Percentiles rank a stretch among this genome's conserved stretches.
phyloP scores from a whole-genome alignment of 176 grass and related monocot species.

The Aegilops speltoides region DNA sequence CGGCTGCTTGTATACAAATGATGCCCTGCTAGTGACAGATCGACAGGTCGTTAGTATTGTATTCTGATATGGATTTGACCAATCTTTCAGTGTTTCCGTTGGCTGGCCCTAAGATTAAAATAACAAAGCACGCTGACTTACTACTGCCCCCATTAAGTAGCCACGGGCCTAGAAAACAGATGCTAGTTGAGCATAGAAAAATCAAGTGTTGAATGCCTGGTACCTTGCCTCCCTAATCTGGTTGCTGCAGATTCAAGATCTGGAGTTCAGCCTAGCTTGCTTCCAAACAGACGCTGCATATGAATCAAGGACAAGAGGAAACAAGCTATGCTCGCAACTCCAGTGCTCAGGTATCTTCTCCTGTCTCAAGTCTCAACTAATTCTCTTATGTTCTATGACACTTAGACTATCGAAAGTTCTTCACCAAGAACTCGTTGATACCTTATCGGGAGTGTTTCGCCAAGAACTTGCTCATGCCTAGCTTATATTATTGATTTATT shows the following conservation, averaged over 20 bases:
- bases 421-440: too few relatives aligned
- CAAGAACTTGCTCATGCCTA: too few relatives aligned
- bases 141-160: not conserved
- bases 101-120: not conserved
- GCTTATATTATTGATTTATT: not conserved
- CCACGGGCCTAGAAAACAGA: not conserved
- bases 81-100: not conserved
- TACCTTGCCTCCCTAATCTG: not conserved
- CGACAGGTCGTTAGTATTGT: not conserved
- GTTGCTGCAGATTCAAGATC: not conserved
- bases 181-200: not conserved
- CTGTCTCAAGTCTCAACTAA: not conserved
- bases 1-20: not conserved
- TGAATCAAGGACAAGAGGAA: slow-evolving; percentile 7
- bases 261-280: not conserved
- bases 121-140: too few relatives aligned
- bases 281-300: not conserved
- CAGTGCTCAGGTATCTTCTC: not conserved
- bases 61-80: not conserved
- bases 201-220: not conserved
- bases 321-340: slow-evolving; percentile 8
- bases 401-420: not conserved
- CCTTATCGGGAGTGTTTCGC: too few relatives aligned
- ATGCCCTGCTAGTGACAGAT: too few relatives aligned
- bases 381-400: not conserved